A percentile compares a stretch with the other conserved stretches of the same genome.
Conservation (phyloP, 768 basidiomycete species). For the Cystobasidium ongulense region DNA sequence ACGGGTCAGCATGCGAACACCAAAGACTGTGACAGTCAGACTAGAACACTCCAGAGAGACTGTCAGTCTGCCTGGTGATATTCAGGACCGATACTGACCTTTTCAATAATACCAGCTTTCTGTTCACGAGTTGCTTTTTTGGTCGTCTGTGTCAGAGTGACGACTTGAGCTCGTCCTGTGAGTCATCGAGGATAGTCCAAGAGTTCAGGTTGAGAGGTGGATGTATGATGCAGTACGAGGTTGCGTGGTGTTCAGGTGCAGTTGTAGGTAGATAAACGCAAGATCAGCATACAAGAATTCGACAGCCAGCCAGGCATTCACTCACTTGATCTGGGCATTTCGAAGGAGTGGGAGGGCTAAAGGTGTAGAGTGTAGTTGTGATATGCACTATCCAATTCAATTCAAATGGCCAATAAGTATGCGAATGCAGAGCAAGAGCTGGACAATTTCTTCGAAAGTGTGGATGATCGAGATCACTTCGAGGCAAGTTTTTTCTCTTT, state of each 20-base stretch:
- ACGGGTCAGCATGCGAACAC: too few relatives aligned
- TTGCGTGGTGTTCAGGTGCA: background rate
- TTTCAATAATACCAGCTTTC: slow-evolving; percentile 68
- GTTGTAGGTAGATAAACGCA: background rate
- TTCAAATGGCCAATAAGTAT: too few relatives aligned
- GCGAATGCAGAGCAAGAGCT: background rate
- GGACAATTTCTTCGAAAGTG: background rate
- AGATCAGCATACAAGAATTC: background rate
- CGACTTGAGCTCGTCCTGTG: slow-evolving; percentile 49
- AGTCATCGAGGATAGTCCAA: slow-evolving; percentile 29
- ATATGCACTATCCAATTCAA: too few relatives aligned
- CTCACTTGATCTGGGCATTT: slow-evolving; percentile 35
- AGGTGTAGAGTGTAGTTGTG: too few relatives aligned
- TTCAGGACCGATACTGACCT: slow-evolving; percentile 31
- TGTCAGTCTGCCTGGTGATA: too few relatives aligned
- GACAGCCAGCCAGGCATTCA: background rate
- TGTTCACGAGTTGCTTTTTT: slow-evolving; percentile 81
- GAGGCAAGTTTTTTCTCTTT: background rate
- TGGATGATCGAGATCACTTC: background rate
- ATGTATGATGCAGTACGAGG: background rate
- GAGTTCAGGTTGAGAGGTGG: background rate
- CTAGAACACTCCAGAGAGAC: too few relatives aligned
- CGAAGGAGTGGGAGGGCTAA: background rate
- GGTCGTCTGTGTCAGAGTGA: slow-evolving; percentile 84
- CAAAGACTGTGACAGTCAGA: too few relatives aligned